Base-by-base conservation (phyloP, 2,329 filamentous ascomycete species). In the Pseudogymnoascus sp. region DNA sequence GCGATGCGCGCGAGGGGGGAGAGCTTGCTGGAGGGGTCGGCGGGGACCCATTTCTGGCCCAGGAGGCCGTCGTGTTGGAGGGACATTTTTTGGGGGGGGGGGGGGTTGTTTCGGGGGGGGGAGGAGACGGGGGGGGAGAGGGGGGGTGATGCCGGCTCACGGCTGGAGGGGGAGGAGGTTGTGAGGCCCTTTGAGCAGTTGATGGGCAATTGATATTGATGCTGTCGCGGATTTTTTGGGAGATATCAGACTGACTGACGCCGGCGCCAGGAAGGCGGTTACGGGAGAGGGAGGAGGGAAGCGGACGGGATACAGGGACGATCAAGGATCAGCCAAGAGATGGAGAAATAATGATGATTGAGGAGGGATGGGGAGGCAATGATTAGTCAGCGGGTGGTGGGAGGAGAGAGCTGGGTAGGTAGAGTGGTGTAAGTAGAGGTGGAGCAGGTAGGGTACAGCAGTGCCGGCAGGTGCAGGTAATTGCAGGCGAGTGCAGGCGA, bases 31-130 rank as follows among this genome's bases (percentile, higher is more conserved):
- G 1, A 1, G 23, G 53, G 25, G 28, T 31, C 33, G n/a, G 23
- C 25, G 53, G 53, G 53, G n/a, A 37, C 18, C 53, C 28, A 59
- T 59, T 31, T 59, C 53, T 59, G 53, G 53, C 28, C 25, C 53
- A 59, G 53, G 53, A 31, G 53, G 53, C 25, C 53, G 53, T 33
- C 53, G 23, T 31, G 28, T 4, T 59, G 53, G 53, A 59, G 53
- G 53, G 53, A 44, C 40, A 44, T 44, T 12, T 12, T 21, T 44
- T 7, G 7, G 1, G 28, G 28, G 1, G 12, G 12, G 5, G 7
- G 1, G 28, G 28, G 1, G 12, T 35, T 37, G 7, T 33, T 37
- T 18, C 8, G 37, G 37, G 21, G 40, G 18, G 10, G 40, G 40
- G 35, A n/a, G 35, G 5, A 23, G 18, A 4, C 23, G 1, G 23